phyloP scores from a whole-genome alignment of 2,329 filamentous ascomycete genomes.

The Stagonosporopsis rhizophila region DNA sequence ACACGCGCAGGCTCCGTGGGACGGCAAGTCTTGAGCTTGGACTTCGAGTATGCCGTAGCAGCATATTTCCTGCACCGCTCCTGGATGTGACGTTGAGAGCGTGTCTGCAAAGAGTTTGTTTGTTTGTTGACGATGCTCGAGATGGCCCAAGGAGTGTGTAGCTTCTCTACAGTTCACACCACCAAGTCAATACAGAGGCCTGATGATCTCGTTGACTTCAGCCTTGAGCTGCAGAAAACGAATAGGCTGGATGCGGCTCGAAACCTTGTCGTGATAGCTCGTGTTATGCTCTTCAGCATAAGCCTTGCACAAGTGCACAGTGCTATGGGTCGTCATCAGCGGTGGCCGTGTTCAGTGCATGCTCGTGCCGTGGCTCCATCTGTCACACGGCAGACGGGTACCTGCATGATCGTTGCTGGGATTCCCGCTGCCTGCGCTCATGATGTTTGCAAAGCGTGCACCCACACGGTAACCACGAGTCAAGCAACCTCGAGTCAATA shows the following conservation, averaged over 20 bases:
- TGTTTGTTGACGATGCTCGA: background rate
- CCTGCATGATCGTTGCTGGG: conserved; percentile 23
- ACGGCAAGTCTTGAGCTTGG: background rate
- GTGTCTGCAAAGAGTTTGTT: background rate
- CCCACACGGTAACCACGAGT: conserved; percentile 1
- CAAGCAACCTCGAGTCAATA: background rate
- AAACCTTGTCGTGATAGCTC: background rate
- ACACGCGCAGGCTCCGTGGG: no score
- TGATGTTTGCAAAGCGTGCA: background rate
- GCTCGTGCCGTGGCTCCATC: conserved; percentile 7
- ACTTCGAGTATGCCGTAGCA: background rate
- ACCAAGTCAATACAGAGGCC: background rate
- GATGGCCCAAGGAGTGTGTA: background rate
- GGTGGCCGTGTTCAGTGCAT: background rate
- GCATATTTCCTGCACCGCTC: background rate
- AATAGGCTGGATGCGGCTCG: background rate
- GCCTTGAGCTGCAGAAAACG: background rate
- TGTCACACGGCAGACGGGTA: conserved; percentile 18
- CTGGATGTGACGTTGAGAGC: background rate
- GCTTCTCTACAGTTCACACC: background rate
- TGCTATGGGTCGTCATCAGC: background rate
- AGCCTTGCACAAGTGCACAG: conserved; percentile 1
- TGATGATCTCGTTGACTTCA: background rate
- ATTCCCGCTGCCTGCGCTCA: background rate
- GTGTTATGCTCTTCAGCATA: background rate